Evolutionary conservation across 2,329 filamentous ascomycete species (phyloP).

Genomic region (Zymoseptoria brevis): DNA sequence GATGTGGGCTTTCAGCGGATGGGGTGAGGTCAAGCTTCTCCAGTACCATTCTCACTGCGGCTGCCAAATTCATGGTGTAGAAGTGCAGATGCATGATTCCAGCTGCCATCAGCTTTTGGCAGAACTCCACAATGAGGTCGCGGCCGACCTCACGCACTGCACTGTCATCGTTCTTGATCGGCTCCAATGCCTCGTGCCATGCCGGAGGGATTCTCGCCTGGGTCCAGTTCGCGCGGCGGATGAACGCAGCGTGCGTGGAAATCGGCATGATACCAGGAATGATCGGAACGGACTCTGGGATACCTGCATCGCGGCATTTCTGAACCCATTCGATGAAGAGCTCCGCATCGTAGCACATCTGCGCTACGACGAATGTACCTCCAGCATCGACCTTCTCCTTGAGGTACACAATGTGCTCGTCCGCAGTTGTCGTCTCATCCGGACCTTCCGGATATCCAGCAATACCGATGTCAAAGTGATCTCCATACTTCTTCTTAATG

Average conservation of each 20-base stretch:
- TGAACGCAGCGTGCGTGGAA: constrained; percentile 86
- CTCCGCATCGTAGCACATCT: constrained; percentile 99
- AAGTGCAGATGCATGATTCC: constrained; percentile 87
- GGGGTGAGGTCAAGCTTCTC: constrained; percentile 82
- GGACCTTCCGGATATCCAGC: constrained; percentile 94
- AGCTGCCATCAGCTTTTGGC: constrained; percentile 70
- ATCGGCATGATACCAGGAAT: constrained; percentile 89
- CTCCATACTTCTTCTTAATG: constrained; percentile 68
- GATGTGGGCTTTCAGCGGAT: constrained; percentile 53
- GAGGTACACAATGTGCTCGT: constrained; percentile 77
- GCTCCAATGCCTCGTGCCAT: constrained; percentile 77
- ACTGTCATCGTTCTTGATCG: constrained; percentile 92
- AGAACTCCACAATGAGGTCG: constrained; percentile 80
- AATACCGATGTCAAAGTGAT: constrained; percentile 95
- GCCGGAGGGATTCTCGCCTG: constrained; percentile 72
- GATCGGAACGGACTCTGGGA: constrained; percentile 62
- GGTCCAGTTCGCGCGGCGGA: constrained; percentile 85
- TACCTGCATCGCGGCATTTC: constrained; percentile 77
- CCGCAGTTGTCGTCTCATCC: constrained; percentile 84
- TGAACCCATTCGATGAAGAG: constrained; percentile 88
- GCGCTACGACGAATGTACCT: constrained; percentile 87
- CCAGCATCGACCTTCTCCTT: constrained; percentile 97
- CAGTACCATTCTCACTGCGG: constrained; percentile 86
- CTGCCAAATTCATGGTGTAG: constrained; percentile 98
- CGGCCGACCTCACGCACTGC: constrained; percentile 87